Evolutionary conservation across 2,329 filamentous ascomycete species (phyloP), one percentile per base, ranked within the genome.

Genomic region (Sporothrix pallida): DNA sequence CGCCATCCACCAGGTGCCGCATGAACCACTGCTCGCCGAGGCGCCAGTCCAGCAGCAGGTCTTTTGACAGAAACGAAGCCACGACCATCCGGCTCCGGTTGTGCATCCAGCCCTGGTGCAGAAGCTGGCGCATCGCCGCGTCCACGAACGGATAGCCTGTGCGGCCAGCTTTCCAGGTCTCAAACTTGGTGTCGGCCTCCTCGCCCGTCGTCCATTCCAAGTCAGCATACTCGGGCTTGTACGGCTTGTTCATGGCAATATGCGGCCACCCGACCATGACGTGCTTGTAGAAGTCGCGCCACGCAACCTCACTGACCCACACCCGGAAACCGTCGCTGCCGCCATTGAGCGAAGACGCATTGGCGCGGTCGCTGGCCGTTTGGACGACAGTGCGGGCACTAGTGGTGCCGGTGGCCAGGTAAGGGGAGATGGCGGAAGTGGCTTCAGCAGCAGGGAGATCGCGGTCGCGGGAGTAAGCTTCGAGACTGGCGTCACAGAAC

Each of bases 211-310:
- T 93, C 94, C 94, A 97, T 69, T 88, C 83, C 67, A 97, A 91
- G 77, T 95, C 91, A 62, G 92, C 90, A 81, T 94, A 96, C 78
- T 95, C 93, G 50, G 92, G 92, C 79, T 97, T 97, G 86, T 86
- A 89, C 0, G 87, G 87, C 72, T 89, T 89, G 81, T 88, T 88
- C 87, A 89, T 89, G 76, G 88, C 93, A 7, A 94, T 85, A 78
- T 94, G 95, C 0, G 95, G 95, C 93, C 93, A 97, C 75, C 95
- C 84, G 0, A 91, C 92, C 5, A 97, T 83, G 2, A 97, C 92
- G 80, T 96, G 93, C 78, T 91, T 93, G 83, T 97, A 97, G 79
- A 97, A 97, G 78, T 97, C 93, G 15, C 93, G 86, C 93, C 93
- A 96, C 0, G 93, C 93, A 3, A 97, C 86, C 81, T 97, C 93